Evolutionary conservation across 2,329 filamentous ascomycete species (phyloP), one percentile per base, ranked within the genome.

Genomic region (Chaetomium sp.): DNA sequence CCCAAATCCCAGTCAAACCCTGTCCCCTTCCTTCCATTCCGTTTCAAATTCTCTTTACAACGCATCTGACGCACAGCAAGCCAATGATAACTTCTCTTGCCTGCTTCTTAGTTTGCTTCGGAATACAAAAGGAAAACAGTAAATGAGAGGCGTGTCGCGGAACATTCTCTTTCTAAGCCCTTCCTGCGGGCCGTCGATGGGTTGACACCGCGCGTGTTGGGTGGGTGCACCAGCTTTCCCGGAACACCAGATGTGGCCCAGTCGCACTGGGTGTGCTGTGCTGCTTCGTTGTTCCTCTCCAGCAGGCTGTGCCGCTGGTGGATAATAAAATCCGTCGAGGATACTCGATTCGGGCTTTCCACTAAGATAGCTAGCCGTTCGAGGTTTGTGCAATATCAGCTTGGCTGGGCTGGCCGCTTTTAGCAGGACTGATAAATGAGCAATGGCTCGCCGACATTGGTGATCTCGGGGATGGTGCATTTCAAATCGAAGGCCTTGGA

Each of bases 401-500:
- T 3, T 36, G 10, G 43, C n/a, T 38, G 19, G 35, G 14, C 51
- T 49, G 38, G 7, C 37, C 34, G 50, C 8, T 14, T 8, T 38
- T 32, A 79, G 67, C 75, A 77, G 49, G 82, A 85, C 71, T 91
- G 88, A 70, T 99, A 99, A 62, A 99, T 82, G 47, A 99, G 80
- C 50, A 99, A 79, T 27, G 94, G 94, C 74, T 99, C 94, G 73
- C 94, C 94, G 55, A 96, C 87, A 71, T 97, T 95, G 74, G 96
- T 92, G 72, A 99, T 97, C 74, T 99, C 94, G 48, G 94, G 94
- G 69, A 99, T 97, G 35, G 94, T 99, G 78, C 94, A 99, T 72
- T 96, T 96, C 56, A 99, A 81, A 71, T 99, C 94, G 70, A 99
- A 99, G 1, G 94, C 94, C 75, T 99, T 99, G 61, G 92, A 96